A percentile compares a stretch with the other conserved stretches of the same genome.
Conservation (phyloP, 768 basidiomycete species). For the Favolaschia claudopus region DNA sequence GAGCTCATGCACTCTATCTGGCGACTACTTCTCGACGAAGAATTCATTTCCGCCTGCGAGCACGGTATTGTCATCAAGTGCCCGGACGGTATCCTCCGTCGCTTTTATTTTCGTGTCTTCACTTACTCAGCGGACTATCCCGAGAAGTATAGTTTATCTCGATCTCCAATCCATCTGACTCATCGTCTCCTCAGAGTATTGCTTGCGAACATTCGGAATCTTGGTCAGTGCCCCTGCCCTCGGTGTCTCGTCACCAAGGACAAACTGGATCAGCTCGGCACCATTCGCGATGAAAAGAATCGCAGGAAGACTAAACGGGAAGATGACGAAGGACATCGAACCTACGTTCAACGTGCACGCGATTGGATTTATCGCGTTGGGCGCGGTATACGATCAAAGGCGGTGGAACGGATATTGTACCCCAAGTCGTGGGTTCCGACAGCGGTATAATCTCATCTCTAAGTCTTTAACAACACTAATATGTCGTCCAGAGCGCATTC, state of each 20-base stretch:
- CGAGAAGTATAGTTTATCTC: conserved; percentile 39
- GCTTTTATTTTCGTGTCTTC: conserved; percentile 38
- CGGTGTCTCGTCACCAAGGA: conserved; percentile 41
- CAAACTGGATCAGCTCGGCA: conserved; percentile 36
- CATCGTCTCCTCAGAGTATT: conserved; percentile 36
- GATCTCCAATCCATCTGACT: not conserved
- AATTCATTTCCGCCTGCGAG: conserved; percentile 34
- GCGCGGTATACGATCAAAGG: conserved; percentile 10
- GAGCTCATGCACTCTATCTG: conserved; percentile 45
- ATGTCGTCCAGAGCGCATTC: conserved; percentile 2
- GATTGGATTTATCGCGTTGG: conserved; percentile 20
- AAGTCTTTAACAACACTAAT: not conserved
- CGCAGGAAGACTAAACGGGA: not conserved
- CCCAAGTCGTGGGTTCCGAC: conserved; percentile 22
- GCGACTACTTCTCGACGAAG: conserved; percentile 32
- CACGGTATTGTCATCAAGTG: conserved; percentile 41
- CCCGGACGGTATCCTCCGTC: conserved; percentile 38
- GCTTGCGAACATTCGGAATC: conserved; percentile 40
- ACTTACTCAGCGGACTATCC: conserved; percentile 47
- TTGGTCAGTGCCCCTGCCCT: conserved; percentile 46
- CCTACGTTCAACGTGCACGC: not conserved
- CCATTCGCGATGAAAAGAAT: conserved; percentile 26
- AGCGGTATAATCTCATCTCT: not conserved
- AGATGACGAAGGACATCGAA: conserved; percentile 7
- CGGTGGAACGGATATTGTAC: conserved; percentile 19